Evolutionary conservation across 306 rosid species (phyloP).

Genomic region (Inga leiocalycina): DNA sequence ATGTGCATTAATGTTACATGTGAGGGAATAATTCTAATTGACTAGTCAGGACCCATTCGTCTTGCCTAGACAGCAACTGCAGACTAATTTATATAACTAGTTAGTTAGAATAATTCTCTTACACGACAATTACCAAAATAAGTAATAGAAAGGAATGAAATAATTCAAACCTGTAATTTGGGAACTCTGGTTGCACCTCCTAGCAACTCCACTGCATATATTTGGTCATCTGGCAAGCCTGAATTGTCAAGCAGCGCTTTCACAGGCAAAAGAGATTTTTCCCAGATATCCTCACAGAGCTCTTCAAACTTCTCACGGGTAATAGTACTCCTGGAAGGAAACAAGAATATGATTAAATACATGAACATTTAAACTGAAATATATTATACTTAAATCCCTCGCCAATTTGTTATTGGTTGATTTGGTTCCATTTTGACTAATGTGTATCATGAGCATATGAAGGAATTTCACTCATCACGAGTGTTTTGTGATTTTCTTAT

Average conservation of each 20-base stretch:
- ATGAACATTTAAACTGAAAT: not conserved
- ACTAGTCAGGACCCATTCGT: not conserved
- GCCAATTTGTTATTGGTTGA: not conserved
- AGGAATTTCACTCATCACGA: constrained; percentile 14
- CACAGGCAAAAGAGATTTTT: constrained; percentile 76
- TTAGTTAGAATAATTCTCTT: not conserved
- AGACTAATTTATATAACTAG: not conserved
- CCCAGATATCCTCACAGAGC: constrained; percentile 93
- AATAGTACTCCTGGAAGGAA: constrained; percentile 78
- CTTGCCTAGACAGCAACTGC: not conserved
- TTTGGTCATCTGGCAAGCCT: constrained; percentile 63
- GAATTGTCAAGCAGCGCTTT: constrained; percentile 78
- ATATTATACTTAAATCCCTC: constrained; percentile 17
- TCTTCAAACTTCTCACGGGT: constrained; percentile 95
- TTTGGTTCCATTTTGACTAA: constrained; percentile 9
- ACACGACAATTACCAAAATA: constrained; percentile 1
- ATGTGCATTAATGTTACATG: constrained; percentile 9
- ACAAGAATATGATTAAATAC: constrained; percentile 20
- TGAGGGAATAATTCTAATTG: not conserved
- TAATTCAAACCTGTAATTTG: constrained; percentile 80
- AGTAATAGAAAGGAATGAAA: constrained; percentile 27
- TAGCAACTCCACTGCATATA: constrained; percentile 90
- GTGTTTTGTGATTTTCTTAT: constrained; percentile 9
- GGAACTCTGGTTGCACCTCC: constrained; percentile 99
- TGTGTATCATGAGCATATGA: constrained; percentile 4